Evolutionary conservation across 164 flowering plant genomes (phyloP).

Genomic region (Platanus orientalis): DNA sequence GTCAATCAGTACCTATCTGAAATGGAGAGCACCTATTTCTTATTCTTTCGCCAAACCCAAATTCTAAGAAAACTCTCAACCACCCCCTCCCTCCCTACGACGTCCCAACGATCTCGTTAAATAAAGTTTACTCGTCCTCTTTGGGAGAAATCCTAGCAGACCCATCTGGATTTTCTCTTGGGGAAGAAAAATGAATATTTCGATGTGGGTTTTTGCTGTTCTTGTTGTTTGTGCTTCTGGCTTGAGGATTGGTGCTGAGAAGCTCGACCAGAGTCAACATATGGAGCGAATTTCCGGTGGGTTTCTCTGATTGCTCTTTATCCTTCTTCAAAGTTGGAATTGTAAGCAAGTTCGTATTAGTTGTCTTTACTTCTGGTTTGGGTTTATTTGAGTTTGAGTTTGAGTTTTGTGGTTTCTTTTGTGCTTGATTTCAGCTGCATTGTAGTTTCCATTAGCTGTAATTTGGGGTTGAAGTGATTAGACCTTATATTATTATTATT

Average conservation of each 20-base stretch:
- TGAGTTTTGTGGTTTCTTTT: background rate
- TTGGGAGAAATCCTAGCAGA: constrained; percentile 4
- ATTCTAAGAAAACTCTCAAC: constrained; percentile 22
- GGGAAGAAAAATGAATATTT: constrained; percentile 23
- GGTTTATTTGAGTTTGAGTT: background rate
- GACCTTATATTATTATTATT: no score
- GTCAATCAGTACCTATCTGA: background rate
- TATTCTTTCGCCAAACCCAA: constrained; percentile 11
- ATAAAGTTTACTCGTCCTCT: background rate
- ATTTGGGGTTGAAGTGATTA: no score
- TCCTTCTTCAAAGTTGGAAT: background rate
- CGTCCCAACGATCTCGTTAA: constrained; percentile 18
- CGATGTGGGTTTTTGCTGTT: constrained; percentile 30
- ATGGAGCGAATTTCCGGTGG: constrained; percentile 76
- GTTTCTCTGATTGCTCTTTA: background rate
- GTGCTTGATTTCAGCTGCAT: background rate
- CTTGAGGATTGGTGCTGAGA: constrained; percentile 29
- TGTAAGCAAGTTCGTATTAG: background rate
- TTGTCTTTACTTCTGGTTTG: background rate
- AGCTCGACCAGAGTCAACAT: constrained; percentile 33
- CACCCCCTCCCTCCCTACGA: constrained; percentile 15
- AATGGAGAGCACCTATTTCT: background rate
- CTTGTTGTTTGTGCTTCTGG: constrained; percentile 23
- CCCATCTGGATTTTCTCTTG: background rate
- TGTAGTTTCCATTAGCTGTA: background rate